Evolutionary conservation across 2,329 filamentous ascomycete species (phyloP).

Genomic region (Colletotrichum kahawae): DNA sequence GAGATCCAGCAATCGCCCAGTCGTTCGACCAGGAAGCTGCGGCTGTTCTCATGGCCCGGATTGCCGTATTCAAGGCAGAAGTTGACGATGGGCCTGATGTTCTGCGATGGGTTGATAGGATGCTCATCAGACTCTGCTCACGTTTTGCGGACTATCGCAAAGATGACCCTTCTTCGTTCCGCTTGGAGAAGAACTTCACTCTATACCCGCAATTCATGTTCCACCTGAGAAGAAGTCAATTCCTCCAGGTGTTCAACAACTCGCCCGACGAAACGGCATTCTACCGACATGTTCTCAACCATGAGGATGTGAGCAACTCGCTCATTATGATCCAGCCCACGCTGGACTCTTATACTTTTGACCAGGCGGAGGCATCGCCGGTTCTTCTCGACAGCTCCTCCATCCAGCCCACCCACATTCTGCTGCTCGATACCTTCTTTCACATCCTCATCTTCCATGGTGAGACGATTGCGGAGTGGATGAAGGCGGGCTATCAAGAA

Average conservation of each 20-base stretch:
- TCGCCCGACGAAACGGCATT: slow-evolving; percentile 99
- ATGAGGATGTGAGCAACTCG: slow-evolving; percentile 96
- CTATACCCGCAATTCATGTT: slow-evolving; percentile 99
- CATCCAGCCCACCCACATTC: slow-evolving; percentile 91
- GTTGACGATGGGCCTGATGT: slow-evolving; percentile 99
- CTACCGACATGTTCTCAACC: slow-evolving; percentile 94
- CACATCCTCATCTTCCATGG: slow-evolving; percentile 99
- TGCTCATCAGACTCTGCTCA: slow-evolving; percentile 96
- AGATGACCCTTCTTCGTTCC: slow-evolving; percentile 96
- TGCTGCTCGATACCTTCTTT: slow-evolving; percentile 98
- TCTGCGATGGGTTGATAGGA: slow-evolving; percentile 95
- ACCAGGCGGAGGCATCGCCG: slow-evolving; percentile 73
- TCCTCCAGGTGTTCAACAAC: slow-evolving; percentile 99
- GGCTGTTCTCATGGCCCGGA: slow-evolving; percentile 97
- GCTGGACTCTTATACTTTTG: slow-evolving; percentile 88
- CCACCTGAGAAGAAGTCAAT: slow-evolving; percentile 94
- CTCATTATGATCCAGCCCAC: slow-evolving; percentile 99
- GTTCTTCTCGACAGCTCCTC: slow-evolving; percentile 97
- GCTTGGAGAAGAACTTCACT: slow-evolving; percentile 98
- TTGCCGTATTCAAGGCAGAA: slow-evolving; percentile 98
- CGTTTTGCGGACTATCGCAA: slow-evolving; percentile 98
- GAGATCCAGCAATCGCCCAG: slow-evolving; percentile 92
- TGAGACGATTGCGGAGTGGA: slow-evolving; percentile 97
- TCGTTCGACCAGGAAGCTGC: slow-evolving; percentile 99
- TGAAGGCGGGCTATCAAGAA: slow-evolving; percentile 96